Evolutionary conservation across 1,284 basidiomycete genomes (phyloP), one percentile per base, ranked within the genome.

Genomic region (Laetiporus sulphureus): DNA sequence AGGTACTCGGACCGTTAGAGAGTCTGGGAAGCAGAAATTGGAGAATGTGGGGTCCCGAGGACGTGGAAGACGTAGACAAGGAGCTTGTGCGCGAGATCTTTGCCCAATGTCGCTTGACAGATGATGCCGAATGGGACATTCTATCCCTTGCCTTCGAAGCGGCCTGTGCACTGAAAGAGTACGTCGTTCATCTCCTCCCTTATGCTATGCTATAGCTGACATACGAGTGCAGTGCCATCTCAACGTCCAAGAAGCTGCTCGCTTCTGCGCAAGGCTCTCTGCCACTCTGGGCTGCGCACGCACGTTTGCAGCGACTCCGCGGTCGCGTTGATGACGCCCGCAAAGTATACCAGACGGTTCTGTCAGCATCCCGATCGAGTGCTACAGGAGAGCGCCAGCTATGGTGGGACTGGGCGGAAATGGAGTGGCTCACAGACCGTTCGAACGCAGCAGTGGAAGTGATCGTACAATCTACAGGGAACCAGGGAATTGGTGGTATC

Each of bases 371-470:
- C 10, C 43, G 61, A 19, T 53, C 59, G 3, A 59, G 54, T 6
- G 56, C 62, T 19, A 50, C 57, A 6, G 69, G 64, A 32, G 58
- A 65, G n/a, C 65, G 69, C 15, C 64, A 65, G 47, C 57, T 96
- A 31, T 93, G 88, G 85, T 88, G 83, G 67, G 79, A 85, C 37
- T 96, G 91, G 90, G 87, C 85, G 0, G 85, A 92, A 57, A 76
- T 93, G 75, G 91, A 95, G 61, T 92, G 83, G 83, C 62, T 88
- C n/a, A 64, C 69, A 10, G 73, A 75, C 0, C 56, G 71, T 24
- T 51, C 64, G 15, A 72, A 75, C 30, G 67, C 68, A 27, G 72
- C 79, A 10, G 56, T 77, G 20, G 61, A 69, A 31, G 66, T 82
- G 32, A 65, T 80, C 25, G 56, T 81, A 35, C 71, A 65, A n/a